A percentile compares a stretch with the other conserved stretches of the same genome.
phyloP scores from a whole-genome alignment of 2,329 filamentous ascomycete species.

The Phyllosticta citrichinensis region DNA sequence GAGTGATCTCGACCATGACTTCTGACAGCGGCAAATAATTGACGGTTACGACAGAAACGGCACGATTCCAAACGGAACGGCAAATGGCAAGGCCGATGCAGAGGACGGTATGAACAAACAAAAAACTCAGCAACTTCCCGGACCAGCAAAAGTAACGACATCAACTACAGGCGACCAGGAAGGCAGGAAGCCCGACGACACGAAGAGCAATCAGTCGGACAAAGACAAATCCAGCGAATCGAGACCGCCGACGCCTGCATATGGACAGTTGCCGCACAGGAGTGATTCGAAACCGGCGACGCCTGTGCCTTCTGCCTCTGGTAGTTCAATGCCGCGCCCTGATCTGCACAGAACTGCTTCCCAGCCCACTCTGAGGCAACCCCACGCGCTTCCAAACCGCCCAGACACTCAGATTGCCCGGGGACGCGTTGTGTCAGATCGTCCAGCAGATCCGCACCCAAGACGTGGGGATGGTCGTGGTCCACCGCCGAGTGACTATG shows the following conservation, averaged over 20 bases:
- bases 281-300: conserved; percentile 16
- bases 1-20: neutral
- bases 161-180: neutral
- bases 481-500: conserved; percentile 29
- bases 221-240: conserved; percentile 5
- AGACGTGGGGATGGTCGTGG: conserved; percentile 24
- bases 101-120: conserved; percentile 62
- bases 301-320: conserved; percentile 11
- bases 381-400: conserved; percentile 44
- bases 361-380: conserved; percentile 10
- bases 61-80: conserved; percentile 19
- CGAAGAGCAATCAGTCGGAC: neutral
- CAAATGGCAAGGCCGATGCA: conserved; percentile 37
- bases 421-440: conserved; percentile 21
- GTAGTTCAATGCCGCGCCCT: conserved; percentile 13
- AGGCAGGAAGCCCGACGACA: neutral
- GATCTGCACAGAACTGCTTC: conserved; percentile 4
- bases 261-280: neutral
- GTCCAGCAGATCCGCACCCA: conserved; percentile 21
- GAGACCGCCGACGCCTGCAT: conserved; percentile 1
- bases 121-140: neutral
- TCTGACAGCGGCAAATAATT: neutral
- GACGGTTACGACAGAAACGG: conserved; percentile 19
- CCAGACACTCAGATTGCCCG: conserved; percentile 48
- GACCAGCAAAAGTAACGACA: neutral